Percentiles rank a stretch among this genome's conserved stretches.
Conservation (phyloP, 2,329 filamentous ascomycete genomes). For the Phyllosticta ampelicida region DNA sequence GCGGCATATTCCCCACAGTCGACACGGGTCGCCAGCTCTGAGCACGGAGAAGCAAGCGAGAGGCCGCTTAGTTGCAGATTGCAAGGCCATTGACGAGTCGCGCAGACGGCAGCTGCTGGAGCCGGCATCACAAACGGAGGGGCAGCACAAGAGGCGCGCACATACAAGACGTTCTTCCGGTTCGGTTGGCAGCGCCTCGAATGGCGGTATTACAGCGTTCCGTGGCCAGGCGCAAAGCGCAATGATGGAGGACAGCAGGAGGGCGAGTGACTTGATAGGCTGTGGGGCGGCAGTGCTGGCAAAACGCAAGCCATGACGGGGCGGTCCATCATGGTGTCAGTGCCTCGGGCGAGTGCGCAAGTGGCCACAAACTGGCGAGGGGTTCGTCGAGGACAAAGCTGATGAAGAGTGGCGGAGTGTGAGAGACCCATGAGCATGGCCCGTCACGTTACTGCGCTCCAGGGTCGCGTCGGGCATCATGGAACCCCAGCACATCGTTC, state of each 20-base stretch:
- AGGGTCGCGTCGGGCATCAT: background rate
- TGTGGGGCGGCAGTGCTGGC: conserved; percentile 9
- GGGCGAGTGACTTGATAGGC: conserved; percentile 14
- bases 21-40: background rate
- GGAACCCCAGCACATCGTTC: background rate
- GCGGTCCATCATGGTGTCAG: conserved; percentile 8
- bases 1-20: background rate
- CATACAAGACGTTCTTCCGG: background rate
- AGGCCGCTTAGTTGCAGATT: background rate
- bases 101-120: background rate
- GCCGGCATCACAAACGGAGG: conserved; percentile 2
- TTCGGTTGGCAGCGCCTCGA: background rate
- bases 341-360: conserved; percentile 6
- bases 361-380: conserved; percentile 6
- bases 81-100: background rate
- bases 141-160: conserved; percentile 3
- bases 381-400: background rate
- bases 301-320: conserved; percentile 6
- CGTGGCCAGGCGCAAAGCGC: background rate
- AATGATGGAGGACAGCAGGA: conserved; percentile 7
- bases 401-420: background rate
- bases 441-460: background rate
- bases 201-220: background rate
- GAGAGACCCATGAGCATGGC: background rate
- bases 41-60: background rate